Evolutionary conservation across 2,329 filamentous ascomycete genomes (phyloP).

Genomic region (Stachybotrys echinatus): DNA sequence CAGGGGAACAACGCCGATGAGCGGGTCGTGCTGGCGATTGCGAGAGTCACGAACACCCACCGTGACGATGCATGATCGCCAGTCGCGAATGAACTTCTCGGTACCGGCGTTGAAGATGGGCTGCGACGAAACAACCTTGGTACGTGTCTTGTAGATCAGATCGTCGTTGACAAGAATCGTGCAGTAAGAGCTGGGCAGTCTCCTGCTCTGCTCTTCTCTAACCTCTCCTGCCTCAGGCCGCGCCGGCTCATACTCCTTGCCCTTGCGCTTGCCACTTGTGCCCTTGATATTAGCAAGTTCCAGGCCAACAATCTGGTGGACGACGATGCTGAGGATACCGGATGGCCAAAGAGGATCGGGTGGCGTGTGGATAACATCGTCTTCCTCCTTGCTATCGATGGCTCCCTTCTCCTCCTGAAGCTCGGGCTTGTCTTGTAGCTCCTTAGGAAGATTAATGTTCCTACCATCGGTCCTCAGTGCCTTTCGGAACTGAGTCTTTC

Average conservation of each 20-base stretch:
- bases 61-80: slow-evolving; percentile 82
- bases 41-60: slow-evolving; percentile 84
- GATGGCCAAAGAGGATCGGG: slow-evolving; percentile 96
- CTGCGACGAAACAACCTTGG: slow-evolving; percentile 89
- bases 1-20: slow-evolving; percentile 85
- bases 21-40: slow-evolving; percentile 88
- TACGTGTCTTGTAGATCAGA: slow-evolving; percentile 85
- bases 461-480: slow-evolving; percentile 84
- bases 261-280: slow-evolving; percentile 73
- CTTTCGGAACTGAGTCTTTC: slow-evolving; percentile 80
- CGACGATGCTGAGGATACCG: slow-evolving; percentile 76
- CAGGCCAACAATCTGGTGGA: slow-evolving; percentile 93
- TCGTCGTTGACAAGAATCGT: slow-evolving; percentile 88
- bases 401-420: slow-evolving; percentile 82
- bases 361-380: slow-evolving; percentile 83
- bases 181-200: slow-evolving; percentile 87
- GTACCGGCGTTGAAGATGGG: slow-evolving; percentile 97
- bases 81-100: slow-evolving; percentile 88
- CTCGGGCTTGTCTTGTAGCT: slow-evolving; percentile 67
- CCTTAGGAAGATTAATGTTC: slow-evolving; percentile 68
- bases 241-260: slow-evolving; percentile 83
- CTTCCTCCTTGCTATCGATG: slow-evolving; percentile 65
- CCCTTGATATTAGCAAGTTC: slow-evolving; percentile 90
- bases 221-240: slow-evolving; percentile 75
- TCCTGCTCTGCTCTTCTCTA: slow-evolving; percentile 75